Conservation (phyloP, 1,284 basidiomycete species). For the Boletus albobrunnescens region DNA sequence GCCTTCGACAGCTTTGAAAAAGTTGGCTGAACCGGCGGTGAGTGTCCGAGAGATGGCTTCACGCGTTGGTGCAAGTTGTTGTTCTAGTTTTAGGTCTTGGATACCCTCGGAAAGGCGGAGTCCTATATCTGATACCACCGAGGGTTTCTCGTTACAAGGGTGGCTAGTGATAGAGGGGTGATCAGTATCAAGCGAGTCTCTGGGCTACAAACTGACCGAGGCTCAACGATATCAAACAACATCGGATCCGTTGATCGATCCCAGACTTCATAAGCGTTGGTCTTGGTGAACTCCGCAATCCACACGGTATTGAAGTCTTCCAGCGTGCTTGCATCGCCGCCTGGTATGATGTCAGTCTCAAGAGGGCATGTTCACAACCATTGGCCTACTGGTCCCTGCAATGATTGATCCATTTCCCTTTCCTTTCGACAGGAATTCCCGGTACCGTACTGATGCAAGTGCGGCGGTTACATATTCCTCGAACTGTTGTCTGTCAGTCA, state of each 20-base stretch:
- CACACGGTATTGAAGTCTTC: constrained; percentile 82
- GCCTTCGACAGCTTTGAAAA: constrained; percentile 85
- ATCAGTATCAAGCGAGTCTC: constrained; percentile 8
- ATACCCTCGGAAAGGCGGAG: constrained; percentile 85
- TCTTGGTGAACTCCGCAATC: constrained; percentile 80
- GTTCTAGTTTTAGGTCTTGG: constrained; percentile 85
- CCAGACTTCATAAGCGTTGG: constrained; percentile 85
- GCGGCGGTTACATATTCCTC: constrained; percentile 83
- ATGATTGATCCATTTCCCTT: constrained; percentile 61
- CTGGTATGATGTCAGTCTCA: constrained; percentile 20
- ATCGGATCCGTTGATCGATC: constrained; percentile 81
- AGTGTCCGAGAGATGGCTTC: constrained; percentile 80
- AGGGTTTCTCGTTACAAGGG: constrained; percentile 84
- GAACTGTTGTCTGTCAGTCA: constrained; percentile 44
- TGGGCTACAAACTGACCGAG: constrained; percentile 50
- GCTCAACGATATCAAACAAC: constrained; percentile 90
- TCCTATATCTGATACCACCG: constrained; percentile 85
- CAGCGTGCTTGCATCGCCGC: constrained; percentile 45
- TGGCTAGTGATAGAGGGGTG: constrained; percentile 47
- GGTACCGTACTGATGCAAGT: constrained; percentile 81
- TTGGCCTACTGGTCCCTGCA: constrained; percentile 50
- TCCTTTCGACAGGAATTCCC: constrained; percentile 72
- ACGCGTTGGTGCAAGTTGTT: constrained; percentile 83
- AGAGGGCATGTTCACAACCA: neutral
- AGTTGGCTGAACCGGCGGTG: constrained; percentile 69